Base-by-base conservation (phyloP, 2,329 filamentous ascomycete genomes). In the Aspergillus fumigatiaffinis region DNA sequence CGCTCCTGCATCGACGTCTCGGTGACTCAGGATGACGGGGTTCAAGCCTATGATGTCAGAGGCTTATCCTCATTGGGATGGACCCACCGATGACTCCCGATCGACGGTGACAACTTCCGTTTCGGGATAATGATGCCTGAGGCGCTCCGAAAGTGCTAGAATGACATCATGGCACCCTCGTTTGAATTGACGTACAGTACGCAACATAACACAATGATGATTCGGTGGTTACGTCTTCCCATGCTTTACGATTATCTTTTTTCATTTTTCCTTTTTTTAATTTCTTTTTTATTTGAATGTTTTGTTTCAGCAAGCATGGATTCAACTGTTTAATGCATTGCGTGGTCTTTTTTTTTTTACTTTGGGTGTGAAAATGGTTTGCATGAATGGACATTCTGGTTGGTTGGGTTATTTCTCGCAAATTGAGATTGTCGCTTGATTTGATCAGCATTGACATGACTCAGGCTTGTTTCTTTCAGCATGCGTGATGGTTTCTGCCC, bases 41-140 rank as follows among this genome's bases (percentile, higher is more conserved):
- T 49, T 48, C 46, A 55, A 60, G 59, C 60, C 63, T 58, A 48
- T 55, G 65, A 68, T 59, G 66, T 67, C 66, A 68, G 64, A 9
- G 25, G 9, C 55, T 50, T 50, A 38, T 25, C 58, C 58, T 20
- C 32, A 63, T 50, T 3, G 41, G 59, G 57, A 62, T 61, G 55
- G 57, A 62, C 51, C 53, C 58, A 57, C 58, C 59, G 53, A 56
- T 50, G 47, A 57, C 52, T 20, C 53, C 53, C 44, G 62, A 67
- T 67, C 64, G 56, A n/a, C 66, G 54, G 58, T 23, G 14, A 2
- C 5, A 41, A 28, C 47, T 67, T 55, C 65, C 54, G 26, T 25
- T 60, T 60, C 21, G 54, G 61, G 51, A 23, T n/a, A 9, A 2
- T 25, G 32, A 32, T 20, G 17, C n/a, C 53, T 54, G 23, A 53